Conservation (phyloP, 805 yeast species). For the Schwanniomyces vanrijiae region DNA sequence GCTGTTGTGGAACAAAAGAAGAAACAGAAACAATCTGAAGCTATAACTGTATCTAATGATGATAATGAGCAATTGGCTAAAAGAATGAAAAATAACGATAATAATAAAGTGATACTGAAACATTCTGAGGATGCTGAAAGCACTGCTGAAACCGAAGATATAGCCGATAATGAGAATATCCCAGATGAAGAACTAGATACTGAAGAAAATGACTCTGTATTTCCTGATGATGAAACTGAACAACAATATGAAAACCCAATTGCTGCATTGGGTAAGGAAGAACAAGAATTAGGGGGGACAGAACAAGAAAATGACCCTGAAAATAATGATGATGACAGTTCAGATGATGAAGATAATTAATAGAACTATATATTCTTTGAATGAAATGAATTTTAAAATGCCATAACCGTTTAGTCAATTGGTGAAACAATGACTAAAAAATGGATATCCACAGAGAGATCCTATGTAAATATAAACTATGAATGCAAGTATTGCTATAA, state of each 20-base stretch:
- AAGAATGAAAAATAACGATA: slow-evolving; percentile 15
- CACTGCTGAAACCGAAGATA: slow-evolving; percentile 10
- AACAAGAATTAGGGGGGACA: slow-evolving; percentile 31
- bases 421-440: background rate
- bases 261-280: slow-evolving; percentile 30
- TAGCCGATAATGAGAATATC: slow-evolving; percentile 6
- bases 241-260: slow-evolving; percentile 30
- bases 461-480: slow-evolving; percentile 2
- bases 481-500: slow-evolving; percentile 30
- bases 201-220: slow-evolving; percentile 12
- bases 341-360: slow-evolving; percentile 11
- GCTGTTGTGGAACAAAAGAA: slow-evolving; percentile 22
- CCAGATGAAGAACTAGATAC: slow-evolving; percentile 10
- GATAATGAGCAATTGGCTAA: slow-evolving; percentile 10
- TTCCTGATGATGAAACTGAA: slow-evolving; percentile 13
- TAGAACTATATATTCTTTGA: background rate
- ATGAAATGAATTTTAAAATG: background rate
- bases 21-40: slow-evolving; percentile 17
- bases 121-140: slow-evolving; percentile 3
- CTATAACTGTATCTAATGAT: slow-evolving; percentile 2
- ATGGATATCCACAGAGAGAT: background rate
- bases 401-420: background rate
- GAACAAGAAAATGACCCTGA: slow-evolving; percentile 15
- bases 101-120: slow-evolving; percentile 8
- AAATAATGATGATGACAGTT: slow-evolving; percentile 10